Conservation (phyloP, 768 basidiomycete species). For the Lactarius akahatsu region DNA sequence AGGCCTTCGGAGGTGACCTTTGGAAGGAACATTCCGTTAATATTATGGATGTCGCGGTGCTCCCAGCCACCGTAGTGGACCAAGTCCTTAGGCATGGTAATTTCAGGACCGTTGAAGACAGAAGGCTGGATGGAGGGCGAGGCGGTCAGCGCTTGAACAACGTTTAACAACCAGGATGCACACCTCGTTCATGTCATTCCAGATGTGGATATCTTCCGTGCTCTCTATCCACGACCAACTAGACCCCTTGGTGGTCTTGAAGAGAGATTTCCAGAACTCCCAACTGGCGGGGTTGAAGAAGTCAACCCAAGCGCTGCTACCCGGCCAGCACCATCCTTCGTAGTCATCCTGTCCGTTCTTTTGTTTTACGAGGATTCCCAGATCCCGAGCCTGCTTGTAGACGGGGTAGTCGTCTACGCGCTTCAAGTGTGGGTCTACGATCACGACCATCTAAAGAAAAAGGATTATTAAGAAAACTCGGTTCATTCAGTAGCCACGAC, state of each 20-base stretch:
- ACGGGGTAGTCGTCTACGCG: constrained; percentile 75
- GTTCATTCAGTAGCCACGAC: neutral
- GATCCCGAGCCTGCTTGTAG: constrained; percentile 80
- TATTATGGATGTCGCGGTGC: constrained; percentile 94
- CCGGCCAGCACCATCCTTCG: constrained; percentile 99
- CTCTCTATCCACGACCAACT: constrained; percentile 79
- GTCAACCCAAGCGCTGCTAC: constrained; percentile 95
- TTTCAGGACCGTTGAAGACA: constrained; percentile 99
- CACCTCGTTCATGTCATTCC: constrained; percentile 99
- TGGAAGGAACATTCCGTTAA: constrained; percentile 93
- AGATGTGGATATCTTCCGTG: constrained; percentile 83
- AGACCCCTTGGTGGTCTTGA: constrained; percentile 57
- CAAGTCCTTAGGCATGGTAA: constrained; percentile 72
- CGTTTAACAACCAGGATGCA: constrained; percentile 23
- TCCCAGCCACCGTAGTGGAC: constrained; percentile 96
- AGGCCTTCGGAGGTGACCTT: constrained; percentile 84
- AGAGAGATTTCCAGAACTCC: constrained; percentile 89
- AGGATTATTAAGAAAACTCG: constrained; percentile 16
- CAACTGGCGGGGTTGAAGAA: constrained; percentile 91
- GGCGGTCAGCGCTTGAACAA: constrained; percentile 9
- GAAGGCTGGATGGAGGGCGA: constrained; percentile 62
- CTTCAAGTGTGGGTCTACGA: constrained; percentile 96
- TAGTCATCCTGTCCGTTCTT: constrained; percentile 80
- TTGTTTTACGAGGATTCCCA: constrained; percentile 79
- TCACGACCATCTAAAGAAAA: constrained; percentile 86